Evolutionary conservation across 177 flowering plant species (phyloP).

Genomic region (Vitis hybrid): DNA sequence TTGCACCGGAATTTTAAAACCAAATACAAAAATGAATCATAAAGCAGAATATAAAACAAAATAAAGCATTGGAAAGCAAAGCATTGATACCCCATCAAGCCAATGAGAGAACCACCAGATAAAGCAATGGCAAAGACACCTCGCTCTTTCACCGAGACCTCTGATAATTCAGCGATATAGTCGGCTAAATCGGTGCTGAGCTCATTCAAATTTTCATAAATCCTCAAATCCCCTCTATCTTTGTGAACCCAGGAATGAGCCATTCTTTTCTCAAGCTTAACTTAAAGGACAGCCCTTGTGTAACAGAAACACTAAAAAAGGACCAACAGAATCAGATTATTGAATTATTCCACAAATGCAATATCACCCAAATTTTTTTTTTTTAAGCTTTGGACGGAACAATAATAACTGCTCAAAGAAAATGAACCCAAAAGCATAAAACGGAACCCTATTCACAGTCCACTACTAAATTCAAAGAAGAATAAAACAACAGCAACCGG

Average conservation of each 20-base stretch:
- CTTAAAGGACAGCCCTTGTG: conserved; percentile 4
- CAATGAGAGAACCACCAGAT: conserved; percentile 89
- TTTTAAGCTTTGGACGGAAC: no score
- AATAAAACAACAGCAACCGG: no score
- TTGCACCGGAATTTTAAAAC: conserved; percentile 11
- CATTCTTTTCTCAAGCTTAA: conserved; percentile 38
- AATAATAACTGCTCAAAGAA: no score
- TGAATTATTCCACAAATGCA: not conserved
- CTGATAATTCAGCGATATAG: conserved; percentile 72
- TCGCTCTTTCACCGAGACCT: conserved; percentile 70
- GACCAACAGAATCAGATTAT: conserved; percentile 1
- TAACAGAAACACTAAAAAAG: not conserved
- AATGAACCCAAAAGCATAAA: no score
- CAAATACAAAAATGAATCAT: conserved; percentile 4
- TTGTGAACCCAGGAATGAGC: conserved; percentile 37
- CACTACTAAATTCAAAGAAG: no score
- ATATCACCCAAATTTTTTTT: not conserved
- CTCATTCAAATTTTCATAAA: conserved; percentile 69
- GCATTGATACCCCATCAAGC: conserved; percentile 64
- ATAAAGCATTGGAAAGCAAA: not conserved
- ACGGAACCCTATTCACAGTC: no score
- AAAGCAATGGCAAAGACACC: conserved; percentile 79
- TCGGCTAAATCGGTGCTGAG: conserved; percentile 74
- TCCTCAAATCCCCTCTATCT: conserved; percentile 61
- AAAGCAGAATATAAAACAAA: not conserved